Evolutionary conservation across 139 green algal species (phyloP), one percentile per base, ranked within the genome.

Genomic region (Parachlorella kessleri): DNA sequence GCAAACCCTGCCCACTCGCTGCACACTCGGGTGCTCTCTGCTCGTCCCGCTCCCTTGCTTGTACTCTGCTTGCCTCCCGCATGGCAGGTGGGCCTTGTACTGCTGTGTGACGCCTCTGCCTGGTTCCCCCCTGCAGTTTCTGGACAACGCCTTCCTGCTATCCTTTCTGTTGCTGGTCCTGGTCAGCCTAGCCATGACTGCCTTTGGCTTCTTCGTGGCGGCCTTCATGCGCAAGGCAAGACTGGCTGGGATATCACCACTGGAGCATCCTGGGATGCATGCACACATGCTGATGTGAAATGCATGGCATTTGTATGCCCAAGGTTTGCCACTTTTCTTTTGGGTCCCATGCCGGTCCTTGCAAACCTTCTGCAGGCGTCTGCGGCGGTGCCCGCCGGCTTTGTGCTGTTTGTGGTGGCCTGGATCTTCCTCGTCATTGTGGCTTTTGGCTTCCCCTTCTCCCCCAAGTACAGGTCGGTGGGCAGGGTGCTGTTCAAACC

Each of bases 381-480:
- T 0, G 69, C 87, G 30, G 90, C 90, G 35, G 86, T 82, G 54
- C 42, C 82, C 23, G 67, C 87, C 10, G 90, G 90, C 28, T 95
- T 95, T 77, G 40, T 90, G 36, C n/a, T 94, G 6, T 95, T 94
- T 73, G 81, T 95, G 64, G 32, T 95, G 28, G 90, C 88, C 3
- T 94, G 91, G 81, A 79, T 91, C 26, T 69, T 88, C 38, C 72
- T 83, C 7, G 69, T 81, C 14, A 77, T 87, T 28, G 21, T 90
- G 26, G 42, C 75, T 5, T 93, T 93, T 75, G 82, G 77, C 38
- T 90, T 92, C 53, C 89, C 89, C n/a, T 93, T 85, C 83, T 32
- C 38, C 4, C 35, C 74, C 37, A 36, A 81, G 53, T 63, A 75
- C 53, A 64, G 35, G 48, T 41, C 14, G 35, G 65, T 1, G 2